Evolutionary conservation across 2,329 filamentous ascomycete genomes (phyloP), one percentile per base, ranked within the genome.

Genomic region (Plenodomus lindquistii): DNA sequence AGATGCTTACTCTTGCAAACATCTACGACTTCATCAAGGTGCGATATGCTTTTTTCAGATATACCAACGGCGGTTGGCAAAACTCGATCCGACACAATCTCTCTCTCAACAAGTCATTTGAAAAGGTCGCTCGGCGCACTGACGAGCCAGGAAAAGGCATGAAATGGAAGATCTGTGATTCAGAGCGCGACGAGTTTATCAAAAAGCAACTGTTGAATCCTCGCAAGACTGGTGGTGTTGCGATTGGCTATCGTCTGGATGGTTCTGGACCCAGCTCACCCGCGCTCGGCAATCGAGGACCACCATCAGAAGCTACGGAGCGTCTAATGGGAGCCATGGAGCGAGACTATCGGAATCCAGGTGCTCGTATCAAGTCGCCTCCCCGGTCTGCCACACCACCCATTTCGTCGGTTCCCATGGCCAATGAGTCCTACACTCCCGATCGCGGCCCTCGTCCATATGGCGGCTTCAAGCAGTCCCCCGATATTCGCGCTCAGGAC

Each of bases 111-210:
- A 96, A 97, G 70, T 85, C 88, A 0, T 99, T 99, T 66, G 86
- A 91, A 62, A 99, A 99, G 72, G 88, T 96, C 8, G 89, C 94
- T 2, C 86, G 94, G 39, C 87, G 89, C 15, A 96, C 91, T 0
- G 91, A 97, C 61, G 94, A 99, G 70, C 94, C 94, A 18, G 94
- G 94, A 11, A 99, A 99, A 71, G 94, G 94, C 21, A 97, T 97
- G 91, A 97, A 97, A 70, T 99, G 94, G 94, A 90, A 93, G 73
- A 92, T 99, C 65, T 85, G 90, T 3, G 82, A 89, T 1, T 89
- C 95, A 55, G 83, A 87, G 57, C 85, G 88, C 40, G 90, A 97
- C 16, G 93, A 96, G 44, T 96, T 97, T 79, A 82, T 91, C 50
- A 88, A 88, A 69, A 89, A 88, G 60, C 76, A 77, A 41, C 73